A percentile compares a stretch with the other conserved stretches of the same genome.
These are phyloP conservation scores for Fusarium pininemorale DNA, from an alignment of 2,329 filamentous ascomycete species.

Conservation along the genomic window DNA sequence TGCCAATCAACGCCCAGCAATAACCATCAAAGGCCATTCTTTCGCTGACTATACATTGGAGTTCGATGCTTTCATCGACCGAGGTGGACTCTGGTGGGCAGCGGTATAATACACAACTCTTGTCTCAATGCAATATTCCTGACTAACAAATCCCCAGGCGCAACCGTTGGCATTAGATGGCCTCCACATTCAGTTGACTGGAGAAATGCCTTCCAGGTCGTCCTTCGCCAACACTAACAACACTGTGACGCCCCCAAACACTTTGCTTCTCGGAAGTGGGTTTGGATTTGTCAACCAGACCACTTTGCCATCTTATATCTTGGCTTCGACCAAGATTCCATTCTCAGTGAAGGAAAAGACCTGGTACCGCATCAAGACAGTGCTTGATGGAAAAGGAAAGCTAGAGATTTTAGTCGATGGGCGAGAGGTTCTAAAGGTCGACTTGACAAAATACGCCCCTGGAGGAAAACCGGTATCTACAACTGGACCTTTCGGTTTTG, in stretches of 20 bases:
- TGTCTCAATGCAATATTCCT: neutral
- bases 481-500: neutral
- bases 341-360: neutral
- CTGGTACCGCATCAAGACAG: slow-evolving; percentile 1
- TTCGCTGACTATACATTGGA: slow-evolving; percentile 3
- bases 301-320: slow-evolving; percentile 1
- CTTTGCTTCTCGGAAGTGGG: neutral
- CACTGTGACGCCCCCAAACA: neutral
- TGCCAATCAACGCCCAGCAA: neutral
- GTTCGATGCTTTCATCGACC: neutral
- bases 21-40: neutral
- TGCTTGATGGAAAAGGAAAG: neutral
- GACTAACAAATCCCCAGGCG: neutral
- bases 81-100: slow-evolving; percentile 7
- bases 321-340: neutral
- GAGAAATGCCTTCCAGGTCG: neutral
- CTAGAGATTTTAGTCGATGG: neutral
- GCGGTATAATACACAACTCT: neutral
- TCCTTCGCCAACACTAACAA: slow-evolving; percentile 4
- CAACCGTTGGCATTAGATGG: neutral
- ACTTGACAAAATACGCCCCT: neutral
- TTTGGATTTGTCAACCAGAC: slow-evolving; percentile 10
- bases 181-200: neutral
- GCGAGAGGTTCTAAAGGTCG: neutral
- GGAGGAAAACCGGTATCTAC: neutral